Evolutionary conservation across 768 basidiomycete genomes (phyloP), one percentile per base, ranked within the genome.

Genomic region (Leccinum disarticulatum): DNA sequence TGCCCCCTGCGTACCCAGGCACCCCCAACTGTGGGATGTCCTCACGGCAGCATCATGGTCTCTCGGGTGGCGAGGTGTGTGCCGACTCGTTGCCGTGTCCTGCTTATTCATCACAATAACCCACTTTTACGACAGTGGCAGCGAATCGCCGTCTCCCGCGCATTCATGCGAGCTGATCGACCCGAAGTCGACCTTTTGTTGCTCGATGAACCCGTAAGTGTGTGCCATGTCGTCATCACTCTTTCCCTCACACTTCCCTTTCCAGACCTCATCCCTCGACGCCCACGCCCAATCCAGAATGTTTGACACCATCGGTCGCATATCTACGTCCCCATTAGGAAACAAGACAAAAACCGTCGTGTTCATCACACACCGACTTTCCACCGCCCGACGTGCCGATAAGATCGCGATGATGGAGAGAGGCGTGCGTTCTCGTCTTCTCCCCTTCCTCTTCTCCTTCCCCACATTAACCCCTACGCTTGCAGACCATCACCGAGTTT

Each of bases 351-450:
- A 91, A 75, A 89, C 87, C 3, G 85, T 91, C 63, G 82, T 93
- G 36, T 92, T 88, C 74, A 90, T 93, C 67, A 93, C 91, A 6
- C 91, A 93, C 75, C 83, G 89, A 61, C 81, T 93, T 59, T 85
- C 88, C 27, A 89, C 87, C 49, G 90, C 91, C 19, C 86, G 90
- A 3, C 84, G 88, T 47, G 91, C 91, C 62, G 90, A 93, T 76
- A 91, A 91, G 74, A 83, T 92, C 63, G 90, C 88, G 47, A 88
- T 91, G 86, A 90, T 92, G 88, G 87, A 91, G 66, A 81, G 82
- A 66, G 90, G 90, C 58, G 80, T 81, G 64, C 61, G 80, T 78
- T n/a, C 47, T 50, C 59, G 54, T 33, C 41, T 60, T 41, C 60
- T 31, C 51, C 55, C 54, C 60, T 19, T 52, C 36, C 17, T 41